These are phyloP conservation scores for Scheffersomyces cryptocercus DNA, from an alignment of 1,139 yeast genomes.

Conservation along the genomic window DNA sequence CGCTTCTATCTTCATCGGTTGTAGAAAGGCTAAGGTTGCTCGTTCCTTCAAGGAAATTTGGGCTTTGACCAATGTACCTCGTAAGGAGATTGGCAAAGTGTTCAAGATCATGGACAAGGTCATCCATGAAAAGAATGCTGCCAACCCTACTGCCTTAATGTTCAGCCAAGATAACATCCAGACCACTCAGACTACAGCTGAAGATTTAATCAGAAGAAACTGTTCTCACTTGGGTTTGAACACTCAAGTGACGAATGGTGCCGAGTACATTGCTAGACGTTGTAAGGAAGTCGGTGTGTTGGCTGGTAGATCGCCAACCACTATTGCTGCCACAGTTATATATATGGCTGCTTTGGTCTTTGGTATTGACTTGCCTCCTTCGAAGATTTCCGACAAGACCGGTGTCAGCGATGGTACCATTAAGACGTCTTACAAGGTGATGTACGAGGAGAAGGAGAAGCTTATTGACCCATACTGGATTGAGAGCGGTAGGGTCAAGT, in stretches of 20 bases:
- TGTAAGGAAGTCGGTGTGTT: constrained; percentile 91
- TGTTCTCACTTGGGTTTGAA: constrained; percentile 92
- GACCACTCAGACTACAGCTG: constrained; percentile 89
- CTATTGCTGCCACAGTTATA: constrained; percentile 96
- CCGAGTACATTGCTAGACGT: constrained; percentile 86
- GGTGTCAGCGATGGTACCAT: constrained; percentile 98
- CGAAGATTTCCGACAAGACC: constrained; percentile 87
- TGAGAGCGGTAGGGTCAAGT: constrained; percentile 64
- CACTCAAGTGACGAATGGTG: constrained; percentile 86
- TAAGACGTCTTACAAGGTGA: constrained; percentile 83
- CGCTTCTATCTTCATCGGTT: constrained; percentile 91
- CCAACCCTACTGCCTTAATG: constrained; percentile 42
- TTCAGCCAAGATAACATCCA: constrained; percentile 60
- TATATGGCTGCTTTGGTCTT: constrained; percentile 88
- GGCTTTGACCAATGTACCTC: constrained; percentile 91
- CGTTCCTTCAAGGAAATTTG: constrained; percentile 95
- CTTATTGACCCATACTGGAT: constrained; percentile 82
- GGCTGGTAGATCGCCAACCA: constrained; percentile 96
- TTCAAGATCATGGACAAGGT: constrained; percentile 80
- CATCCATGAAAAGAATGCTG: constrained; percentile 63
- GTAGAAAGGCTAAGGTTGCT: constrained; percentile 92
- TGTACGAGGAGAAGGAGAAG: constrained; percentile 73
- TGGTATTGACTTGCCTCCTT: constrained; percentile 68
- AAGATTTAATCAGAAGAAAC: constrained; percentile 91
- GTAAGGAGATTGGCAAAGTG: constrained; percentile 89